phyloP scores from a whole-genome alignment of 768 basidiomycete species.

The Psilocybe cyanescens region DNA sequence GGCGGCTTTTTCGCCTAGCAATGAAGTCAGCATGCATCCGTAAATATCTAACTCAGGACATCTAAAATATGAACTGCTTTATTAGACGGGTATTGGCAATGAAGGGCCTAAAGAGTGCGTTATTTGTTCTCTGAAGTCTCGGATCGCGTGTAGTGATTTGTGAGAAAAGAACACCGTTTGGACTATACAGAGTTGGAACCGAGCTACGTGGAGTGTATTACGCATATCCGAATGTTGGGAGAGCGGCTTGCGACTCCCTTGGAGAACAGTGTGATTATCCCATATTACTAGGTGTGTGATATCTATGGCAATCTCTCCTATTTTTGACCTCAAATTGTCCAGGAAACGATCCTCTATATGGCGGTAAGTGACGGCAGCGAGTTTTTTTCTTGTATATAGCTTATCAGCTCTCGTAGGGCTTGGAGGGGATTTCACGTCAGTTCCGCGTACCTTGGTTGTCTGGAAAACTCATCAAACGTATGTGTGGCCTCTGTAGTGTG shows the following conservation, averaged over 20 bases:
- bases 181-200: conserved; percentile 78
- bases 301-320: background rate
- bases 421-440: conserved; percentile 80
- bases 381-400: background rate
- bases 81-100: conserved; percentile 74
- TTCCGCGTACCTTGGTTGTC: background rate
- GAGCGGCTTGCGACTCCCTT: conserved; percentile 68
- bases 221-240: conserved; percentile 65
- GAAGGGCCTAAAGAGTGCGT: conserved; percentile 73
- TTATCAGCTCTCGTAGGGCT: conserved; percentile 47
- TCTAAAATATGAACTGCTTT: background rate
- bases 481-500: conserved; percentile 47
- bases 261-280: conserved; percentile 74
- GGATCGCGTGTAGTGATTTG: background rate
- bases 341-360: conserved; percentile 83
- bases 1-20: conserved; percentile 78
- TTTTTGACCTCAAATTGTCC: background rate
- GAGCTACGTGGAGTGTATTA: conserved; percentile 78
- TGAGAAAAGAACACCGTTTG: conserved; percentile 64
- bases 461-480: background rate
- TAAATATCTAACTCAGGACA: background rate
- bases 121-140: background rate
- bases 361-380: conserved; percentile 49
- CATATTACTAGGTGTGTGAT: conserved; percentile 63
- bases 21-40: conserved; percentile 49